Base-by-base conservation (phyloP, 2,329 filamentous ascomycete genomes). In the Esteya vermicola region DNA sequence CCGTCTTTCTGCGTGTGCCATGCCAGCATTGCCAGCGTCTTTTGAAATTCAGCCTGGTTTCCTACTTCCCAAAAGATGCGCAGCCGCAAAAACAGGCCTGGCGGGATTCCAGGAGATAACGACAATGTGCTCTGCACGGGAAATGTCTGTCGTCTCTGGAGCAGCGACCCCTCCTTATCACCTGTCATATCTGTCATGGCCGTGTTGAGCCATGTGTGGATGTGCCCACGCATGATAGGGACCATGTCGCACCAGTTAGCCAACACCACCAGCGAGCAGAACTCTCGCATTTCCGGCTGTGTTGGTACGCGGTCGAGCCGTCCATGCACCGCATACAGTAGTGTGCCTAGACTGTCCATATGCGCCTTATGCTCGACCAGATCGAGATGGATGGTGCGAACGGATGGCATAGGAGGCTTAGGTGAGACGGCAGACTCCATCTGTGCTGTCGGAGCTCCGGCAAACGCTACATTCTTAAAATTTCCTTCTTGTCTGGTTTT, bases 11-110 rank as follows among this genome's bases (percentile, higher is more conserved):
- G 35, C 14, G 27, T 33, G 33, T 44, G 36, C 43, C 39, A 44
- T 8, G 33, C 39, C 19, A 44, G 33, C 18, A 31, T 28, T 2
- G 26, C 20, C 10, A 41, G 13, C 9, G 20, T 20, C 20, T 25
- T 26, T 18, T 39, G 39, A 19, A 44, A 44, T 14, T 40, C 33
- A 3, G 10, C n/a, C 33, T 39, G 26, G 30, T 33, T 27, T 19
- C 41, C 44, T 12, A 37, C 40, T 33, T 42, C 44, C 44, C 44
- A 45, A 21, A 19, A 36, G 33, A 44, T 39, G 22, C 36, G 43
- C 26, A 44, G 39, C 22, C 32, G 39, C 7, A 22, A 19, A 20
- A 39, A 42, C n/a, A 44, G 31, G 3, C 32, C 30, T 2, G 23
- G 23, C 8, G 28, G 28, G 16, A 42, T 28, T 4, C 36, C 40